phyloP scores from a whole-genome alignment of 2,329 filamentous ascomycete species.

The Aspergillus pseudonomiae region DNA sequence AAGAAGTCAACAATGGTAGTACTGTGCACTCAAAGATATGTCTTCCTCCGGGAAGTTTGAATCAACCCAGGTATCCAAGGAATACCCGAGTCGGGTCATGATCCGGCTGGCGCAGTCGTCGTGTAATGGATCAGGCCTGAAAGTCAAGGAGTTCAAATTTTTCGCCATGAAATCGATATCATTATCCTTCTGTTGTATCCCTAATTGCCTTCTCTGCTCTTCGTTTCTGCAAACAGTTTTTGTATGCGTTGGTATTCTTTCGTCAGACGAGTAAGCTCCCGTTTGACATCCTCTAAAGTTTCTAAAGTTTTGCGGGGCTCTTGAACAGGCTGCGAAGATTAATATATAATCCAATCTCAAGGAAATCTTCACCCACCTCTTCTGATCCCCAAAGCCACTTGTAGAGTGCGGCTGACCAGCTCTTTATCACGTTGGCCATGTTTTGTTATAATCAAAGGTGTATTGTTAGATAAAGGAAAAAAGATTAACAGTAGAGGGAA shows the following conservation, averaged over 20 bases:
- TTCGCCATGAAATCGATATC: slow-evolving; percentile 11
- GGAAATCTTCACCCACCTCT: too few relatives aligned
- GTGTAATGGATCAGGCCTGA: slow-evolving; percentile 7
- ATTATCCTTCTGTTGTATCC: slow-evolving; percentile 9
- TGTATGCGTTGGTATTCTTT: background rate
- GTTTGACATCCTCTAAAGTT: background rate
- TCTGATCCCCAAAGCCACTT: too few relatives aligned
- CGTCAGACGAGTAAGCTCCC: background rate
- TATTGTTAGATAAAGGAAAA: too few relatives aligned
- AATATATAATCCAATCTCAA: too few relatives aligned
- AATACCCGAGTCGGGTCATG: slow-evolving; percentile 18
- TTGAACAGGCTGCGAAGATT: background rate
- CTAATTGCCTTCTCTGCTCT: background rate
- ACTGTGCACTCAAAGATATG: too few relatives aligned
- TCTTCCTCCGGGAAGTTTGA: slow-evolving; percentile 9
- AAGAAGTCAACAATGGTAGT: too few relatives aligned
- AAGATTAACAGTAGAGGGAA: too few relatives aligned
- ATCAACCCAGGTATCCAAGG: slow-evolving; percentile 19
- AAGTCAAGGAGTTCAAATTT: background rate
- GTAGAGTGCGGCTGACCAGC: too few relatives aligned
- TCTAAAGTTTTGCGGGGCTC: too few relatives aligned
- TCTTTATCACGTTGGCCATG: too few relatives aligned
- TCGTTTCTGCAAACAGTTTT: background rate
- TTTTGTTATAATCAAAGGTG: too few relatives aligned
- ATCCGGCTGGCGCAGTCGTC: slow-evolving; percentile 15